Evolutionary conservation across 495 filamentous ascomycete genomes (phyloP).

Genomic region (Aspergillus sclerotioniger): DNA sequence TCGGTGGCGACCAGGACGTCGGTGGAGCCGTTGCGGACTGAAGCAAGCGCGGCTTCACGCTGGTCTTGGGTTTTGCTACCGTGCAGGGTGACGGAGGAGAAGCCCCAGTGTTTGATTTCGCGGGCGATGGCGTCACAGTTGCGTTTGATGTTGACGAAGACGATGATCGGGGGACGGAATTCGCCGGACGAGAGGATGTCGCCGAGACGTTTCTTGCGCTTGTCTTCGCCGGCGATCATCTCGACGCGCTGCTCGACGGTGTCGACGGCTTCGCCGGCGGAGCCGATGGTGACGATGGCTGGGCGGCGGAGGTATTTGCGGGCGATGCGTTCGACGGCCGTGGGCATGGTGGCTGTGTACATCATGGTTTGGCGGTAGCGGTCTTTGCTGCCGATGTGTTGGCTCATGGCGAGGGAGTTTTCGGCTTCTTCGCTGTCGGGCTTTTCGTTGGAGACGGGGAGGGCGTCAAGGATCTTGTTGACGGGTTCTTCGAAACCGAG

Average conservation of each 20-base stretch:
- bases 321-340: constrained; percentile 90
- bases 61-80: constrained; percentile 97
- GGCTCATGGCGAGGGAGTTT: constrained; percentile 78
- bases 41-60: constrained; percentile 89
- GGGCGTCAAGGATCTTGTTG: constrained; percentile 97
- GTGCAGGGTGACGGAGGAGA: constrained; percentile 86
- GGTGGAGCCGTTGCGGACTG: constrained; percentile 71
- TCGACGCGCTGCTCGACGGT: constrained; percentile 98
- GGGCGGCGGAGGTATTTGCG: constrained; percentile 93
- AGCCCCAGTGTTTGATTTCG: constrained; percentile 94
- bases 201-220: constrained; percentile 90
- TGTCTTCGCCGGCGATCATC: constrained; percentile 88
- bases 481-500: constrained; percentile 97
- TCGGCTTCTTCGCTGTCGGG: constrained; percentile 95
- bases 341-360: constrained; percentile 99
- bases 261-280: constrained; percentile 95
- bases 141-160: constrained; percentile 99
- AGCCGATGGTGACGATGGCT: constrained; percentile 92
- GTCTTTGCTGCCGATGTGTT: constrained; percentile 76
- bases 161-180: constrained; percentile 91
- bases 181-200: constrained; percentile 86
- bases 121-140: constrained; percentile 95
- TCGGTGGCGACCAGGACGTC: constrained; percentile 97
- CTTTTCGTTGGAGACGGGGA: constrained; percentile 93
- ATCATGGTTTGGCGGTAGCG: constrained; percentile 99